phyloP scores from a whole-genome alignment of 805 yeast species.

The Kazachstania kunashirensis region DNA sequence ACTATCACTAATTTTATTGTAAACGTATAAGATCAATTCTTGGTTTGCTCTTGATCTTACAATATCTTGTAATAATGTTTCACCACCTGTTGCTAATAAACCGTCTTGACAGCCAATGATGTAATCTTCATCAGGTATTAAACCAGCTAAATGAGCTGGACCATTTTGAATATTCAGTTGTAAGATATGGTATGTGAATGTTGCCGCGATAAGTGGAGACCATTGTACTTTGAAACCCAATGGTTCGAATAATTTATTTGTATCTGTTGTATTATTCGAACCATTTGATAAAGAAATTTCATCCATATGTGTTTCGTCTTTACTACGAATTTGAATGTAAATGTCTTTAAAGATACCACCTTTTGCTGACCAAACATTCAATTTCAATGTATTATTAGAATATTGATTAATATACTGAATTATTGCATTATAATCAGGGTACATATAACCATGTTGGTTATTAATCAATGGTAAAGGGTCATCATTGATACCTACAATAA shows the following conservation, averaged over 20 bases:
- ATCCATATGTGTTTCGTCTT: conserved; percentile 19
- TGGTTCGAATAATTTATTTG: conserved; percentile 30
- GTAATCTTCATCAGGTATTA: conserved; percentile 78
- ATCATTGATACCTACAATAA: conserved; percentile 69
- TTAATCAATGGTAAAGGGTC: conserved; percentile 40
- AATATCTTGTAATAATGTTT: conserved; percentile 60
- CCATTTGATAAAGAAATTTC: conserved; percentile 20
- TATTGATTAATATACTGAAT: conserved; percentile 14
- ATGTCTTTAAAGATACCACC: conserved; percentile 55
- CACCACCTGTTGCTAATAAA: conserved; percentile 77
- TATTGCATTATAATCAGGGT: conserved; percentile 37
- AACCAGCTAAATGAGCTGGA: conserved; percentile 78
- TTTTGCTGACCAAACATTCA: conserved; percentile 80
- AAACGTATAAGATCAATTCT: conserved; percentile 55
- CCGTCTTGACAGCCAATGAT: conserved; percentile 86
- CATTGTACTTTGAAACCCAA: conserved; percentile 68
- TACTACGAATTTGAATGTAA: conserved; percentile 25
- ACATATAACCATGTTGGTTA: conserved; percentile 27
- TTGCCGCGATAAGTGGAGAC: conserved; percentile 63
- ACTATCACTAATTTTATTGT: conserved; percentile 78
- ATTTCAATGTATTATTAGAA: conserved; percentile 24
- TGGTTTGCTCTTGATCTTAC: conserved; percentile 42
- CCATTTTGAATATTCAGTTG: conserved; percentile 55
- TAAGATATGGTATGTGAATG: conserved; percentile 80
- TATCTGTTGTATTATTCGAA: neutral